phyloP scores from a whole-genome alignment of 805 yeast species.

The Cyberlindnera maritima region DNA sequence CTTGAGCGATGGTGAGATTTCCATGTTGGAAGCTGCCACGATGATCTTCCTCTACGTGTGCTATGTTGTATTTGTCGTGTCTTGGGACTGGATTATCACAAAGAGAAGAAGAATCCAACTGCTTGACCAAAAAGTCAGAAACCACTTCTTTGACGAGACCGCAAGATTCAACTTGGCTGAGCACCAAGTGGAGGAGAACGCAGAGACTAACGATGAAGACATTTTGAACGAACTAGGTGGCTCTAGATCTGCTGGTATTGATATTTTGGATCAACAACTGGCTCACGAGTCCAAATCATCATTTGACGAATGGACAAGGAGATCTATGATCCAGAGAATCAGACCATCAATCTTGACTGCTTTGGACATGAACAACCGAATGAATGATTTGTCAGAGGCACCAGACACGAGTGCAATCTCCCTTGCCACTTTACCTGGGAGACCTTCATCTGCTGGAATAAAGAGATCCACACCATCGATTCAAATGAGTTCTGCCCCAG shows the following conservation, averaged over 20 bases:
- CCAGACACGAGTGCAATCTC: conserved; percentile 13
- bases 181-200: conserved; percentile 16
- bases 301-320: conserved; percentile 22
- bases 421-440: conserved; percentile 10
- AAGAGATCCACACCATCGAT: conserved; percentile 4
- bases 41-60: conserved; percentile 55
- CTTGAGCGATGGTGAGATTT: conserved; percentile 57
- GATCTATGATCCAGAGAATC: conserved; percentile 11
- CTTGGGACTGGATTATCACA: conserved; percentile 24
- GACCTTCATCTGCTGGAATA: neutral
- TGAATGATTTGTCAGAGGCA: conserved; percentile 8
- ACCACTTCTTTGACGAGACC: conserved; percentile 15
- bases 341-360: conserved; percentile 28
- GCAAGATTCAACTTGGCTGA: conserved; percentile 5
- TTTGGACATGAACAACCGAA: conserved; percentile 22
- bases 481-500: conserved; percentile 23
- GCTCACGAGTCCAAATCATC: conserved; percentile 9
- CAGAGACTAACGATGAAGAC: conserved; percentile 26
- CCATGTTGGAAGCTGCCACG: conserved; percentile 48
- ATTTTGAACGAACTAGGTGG: conserved; percentile 13
- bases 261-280: conserved; percentile 16
- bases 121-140: conserved; percentile 26
- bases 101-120: conserved; percentile 19
- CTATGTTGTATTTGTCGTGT: conserved; percentile 53
- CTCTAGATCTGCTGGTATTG: conserved; percentile 13